Base-by-base conservation (phyloP, 177 flowering plant species). In the Telopea speciosissima region DNA sequence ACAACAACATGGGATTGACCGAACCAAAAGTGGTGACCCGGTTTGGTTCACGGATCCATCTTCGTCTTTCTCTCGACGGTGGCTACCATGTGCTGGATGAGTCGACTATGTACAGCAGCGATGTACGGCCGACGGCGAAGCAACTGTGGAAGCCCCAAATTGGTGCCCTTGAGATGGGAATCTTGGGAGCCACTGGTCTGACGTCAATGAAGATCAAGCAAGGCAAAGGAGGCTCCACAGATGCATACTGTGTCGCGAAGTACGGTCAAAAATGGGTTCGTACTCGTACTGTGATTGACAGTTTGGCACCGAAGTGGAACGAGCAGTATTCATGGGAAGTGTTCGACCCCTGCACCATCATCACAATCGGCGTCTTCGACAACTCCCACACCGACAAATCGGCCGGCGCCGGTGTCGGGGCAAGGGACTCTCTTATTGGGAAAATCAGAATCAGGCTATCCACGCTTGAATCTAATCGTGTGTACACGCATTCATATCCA, bases 311-410 rank as follows among this genome's bases (percentile, higher is more conserved):
- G 0, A 74, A 70, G 60, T 80, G 80, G 82, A 80, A 80, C 36
- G 82, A 80, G 74, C 80, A 80, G 74, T 77, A 80, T 40, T 72
- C 82, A 10, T 80, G 82, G 80, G 80, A 79, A 67, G 80, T 80
- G 22, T 80, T 77, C 40, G 82, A 80, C 26, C 82, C 82, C 9
- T 80, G 82, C 71, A 80, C 82, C 7, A 78, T 77, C 21, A 28
- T 80, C 31, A 77, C 82, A 3, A 22, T 80, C 21, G 82, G 82
- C n/a, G 80, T 80, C 5, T 80, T 80, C 44, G 78, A 80, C 65
- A 80, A 80, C 58, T 72, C 80, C 52, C 82, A 77, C 45, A 52
- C 77, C 16, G 78, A 77, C n/a, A 74, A 65, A 13, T 62, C 31
- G 44, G 13, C 0, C 49, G n/a, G 24, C 59, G 1, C 49, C 5